Evolutionary conservation across 1,139 yeast species (phyloP).

Genomic region (Taphrina confusa): DNA sequence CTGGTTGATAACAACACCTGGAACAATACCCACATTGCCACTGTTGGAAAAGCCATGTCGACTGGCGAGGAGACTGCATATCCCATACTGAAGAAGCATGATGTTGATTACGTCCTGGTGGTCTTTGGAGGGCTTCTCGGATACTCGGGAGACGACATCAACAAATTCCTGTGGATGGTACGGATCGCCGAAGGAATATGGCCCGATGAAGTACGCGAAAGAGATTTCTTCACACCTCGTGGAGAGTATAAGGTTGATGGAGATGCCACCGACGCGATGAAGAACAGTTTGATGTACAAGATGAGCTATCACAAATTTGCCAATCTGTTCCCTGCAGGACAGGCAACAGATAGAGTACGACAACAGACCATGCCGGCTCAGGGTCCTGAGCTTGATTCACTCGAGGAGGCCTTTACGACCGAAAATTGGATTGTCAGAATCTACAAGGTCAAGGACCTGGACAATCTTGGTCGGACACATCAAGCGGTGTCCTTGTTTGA

Average conservation of each 20-base stretch:
- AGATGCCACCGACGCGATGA: slow-evolving; percentile 80
- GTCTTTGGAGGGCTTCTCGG: slow-evolving; percentile 95
- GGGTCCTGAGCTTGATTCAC: slow-evolving; percentile 38
- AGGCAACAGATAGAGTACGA: slow-evolving; percentile 83
- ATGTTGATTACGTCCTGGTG: slow-evolving; percentile 90
- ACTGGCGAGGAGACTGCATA: slow-evolving; percentile 85
- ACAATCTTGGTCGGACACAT: slow-evolving; percentile 76
- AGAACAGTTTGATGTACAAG: slow-evolving; percentile 87
- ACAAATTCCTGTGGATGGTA: slow-evolving; percentile 98
- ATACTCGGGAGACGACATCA: slow-evolving; percentile 93
- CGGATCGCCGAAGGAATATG: slow-evolving; percentile 98
- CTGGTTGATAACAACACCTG: slow-evolving; percentile 98
- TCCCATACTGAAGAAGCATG: slow-evolving; percentile 82
- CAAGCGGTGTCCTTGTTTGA: slow-evolving; percentile 40
- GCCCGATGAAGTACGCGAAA: slow-evolving; percentile 94
- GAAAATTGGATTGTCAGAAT: slow-evolving; percentile 97
- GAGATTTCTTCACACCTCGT: slow-evolving; percentile 74
- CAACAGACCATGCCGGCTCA: slow-evolving; percentile 62
- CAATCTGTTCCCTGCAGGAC: slow-evolving; percentile 68
- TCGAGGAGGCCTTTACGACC: slow-evolving; percentile 89
- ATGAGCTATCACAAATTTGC: slow-evolving; percentile 81
- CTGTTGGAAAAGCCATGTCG: slow-evolving; percentile 99
- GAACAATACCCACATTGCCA: slow-evolving; percentile 99
- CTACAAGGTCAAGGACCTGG: slow-evolving; percentile 87
- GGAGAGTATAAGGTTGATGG: slow-evolving; percentile 90